Percentiles rank a stretch among this genome's conserved stretches.
Evolutionary conservation across 2,329 filamentous ascomycete species (phyloP).

Genomic region (Emericellopsis cladophorae): DNA sequence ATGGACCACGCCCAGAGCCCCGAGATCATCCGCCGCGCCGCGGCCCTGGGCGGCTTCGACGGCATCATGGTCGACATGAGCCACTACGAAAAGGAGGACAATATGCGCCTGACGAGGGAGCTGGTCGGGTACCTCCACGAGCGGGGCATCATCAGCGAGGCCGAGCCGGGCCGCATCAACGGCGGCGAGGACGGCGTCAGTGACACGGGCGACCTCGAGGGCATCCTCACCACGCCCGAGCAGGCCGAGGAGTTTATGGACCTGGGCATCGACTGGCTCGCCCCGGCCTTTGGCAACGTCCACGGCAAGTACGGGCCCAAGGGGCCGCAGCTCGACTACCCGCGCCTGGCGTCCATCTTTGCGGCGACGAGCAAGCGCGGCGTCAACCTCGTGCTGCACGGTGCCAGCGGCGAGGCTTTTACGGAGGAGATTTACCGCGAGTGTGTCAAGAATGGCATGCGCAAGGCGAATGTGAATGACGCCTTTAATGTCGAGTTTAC

Average conservation of each 20-base stretch:
- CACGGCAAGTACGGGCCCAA: slow-evolving; percentile 40
- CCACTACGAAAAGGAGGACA: slow-evolving; percentile 59
- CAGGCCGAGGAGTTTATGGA: slow-evolving; percentile 57
- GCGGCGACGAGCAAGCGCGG: slow-evolving; percentile 25
- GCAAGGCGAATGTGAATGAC: slow-evolving; percentile 39
- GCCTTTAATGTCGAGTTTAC: slow-evolving; percentile 17
- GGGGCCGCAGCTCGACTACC: slow-evolving; percentile 10
- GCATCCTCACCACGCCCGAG: slow-evolving; percentile 50
- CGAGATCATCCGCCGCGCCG: slow-evolving; percentile 41
- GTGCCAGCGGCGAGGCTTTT: slow-evolving; percentile 34
- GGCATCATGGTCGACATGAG: slow-evolving; percentile 70
- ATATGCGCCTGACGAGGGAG: slow-evolving; percentile 30
- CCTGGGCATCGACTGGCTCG: slow-evolving; percentile 60
- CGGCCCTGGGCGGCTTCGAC: slow-evolving; percentile 46
- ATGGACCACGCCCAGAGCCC: slow-evolving; percentile 54
- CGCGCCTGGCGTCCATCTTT: slow-evolving; percentile 18
- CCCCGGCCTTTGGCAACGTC: slow-evolving; percentile 64
- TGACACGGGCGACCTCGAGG: slow-evolving; percentile 35
- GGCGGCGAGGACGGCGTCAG: slow-evolving; percentile 58
- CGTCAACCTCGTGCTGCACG: slow-evolving; percentile 33
- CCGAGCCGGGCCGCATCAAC: slow-evolving; percentile 41
- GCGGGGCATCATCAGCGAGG: slow-evolving; percentile 5
- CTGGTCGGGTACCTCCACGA: slow-evolving; percentile 4
- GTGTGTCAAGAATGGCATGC: slow-evolving; percentile 31
- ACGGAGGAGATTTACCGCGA: slow-evolving; percentile 26